Evolutionary conservation across 1,284 basidiomycete species (phyloP).

Genomic region (Rhodofomes roseus): DNA sequence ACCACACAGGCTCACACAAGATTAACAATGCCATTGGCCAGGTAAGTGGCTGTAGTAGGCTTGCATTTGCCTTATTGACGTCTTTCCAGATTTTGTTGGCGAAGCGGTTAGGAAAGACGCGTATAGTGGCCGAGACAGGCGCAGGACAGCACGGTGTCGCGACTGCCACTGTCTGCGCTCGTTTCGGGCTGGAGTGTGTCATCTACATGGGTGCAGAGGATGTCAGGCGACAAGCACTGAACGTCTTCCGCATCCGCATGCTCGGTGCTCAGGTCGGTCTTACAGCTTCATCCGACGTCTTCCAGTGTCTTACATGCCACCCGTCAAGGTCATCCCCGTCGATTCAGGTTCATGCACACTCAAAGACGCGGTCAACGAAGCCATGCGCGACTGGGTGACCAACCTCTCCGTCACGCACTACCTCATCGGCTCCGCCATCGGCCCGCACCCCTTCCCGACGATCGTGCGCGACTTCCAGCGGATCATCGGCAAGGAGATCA

Average conservation of each 20-base stretch:
- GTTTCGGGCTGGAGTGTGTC: constrained; percentile 93
- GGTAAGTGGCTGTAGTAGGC: constrained; percentile 32
- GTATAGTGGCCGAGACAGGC: constrained; percentile 98
- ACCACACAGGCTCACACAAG: constrained; percentile 97
- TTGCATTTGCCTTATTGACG: constrained; percentile 3
- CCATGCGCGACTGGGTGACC: constrained; percentile 97
- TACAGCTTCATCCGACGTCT: constrained; percentile 4
- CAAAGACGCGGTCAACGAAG: constrained; percentile 98
- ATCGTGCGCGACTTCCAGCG: constrained; percentile 98
- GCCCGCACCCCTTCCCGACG: constrained; percentile 98
- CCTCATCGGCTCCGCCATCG: constrained; percentile 95
- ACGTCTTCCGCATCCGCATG: constrained; percentile 98
- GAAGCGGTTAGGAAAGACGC: constrained; percentile 87
- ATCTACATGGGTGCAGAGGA: constrained; percentile 99
- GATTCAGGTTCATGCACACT: constrained; percentile 91
- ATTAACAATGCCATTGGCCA: constrained; percentile 96
- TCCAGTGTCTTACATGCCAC: not conserved
- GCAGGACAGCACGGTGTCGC: constrained; percentile 99
- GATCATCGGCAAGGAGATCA: constrained; percentile 95
- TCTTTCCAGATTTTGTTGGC: constrained; percentile 80
- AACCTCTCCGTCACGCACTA: constrained; percentile 94
- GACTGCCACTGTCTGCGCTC: constrained; percentile 96
- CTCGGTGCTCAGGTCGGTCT: constrained; percentile 79
- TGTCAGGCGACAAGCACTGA: constrained; percentile 90
- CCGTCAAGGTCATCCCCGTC: constrained; percentile 86